Percentiles rank a stretch among this genome's conserved stretches.
Evolutionary conservation across 148 eudicot genomes (phyloP).

Genomic region (Cornus suecica): DNA sequence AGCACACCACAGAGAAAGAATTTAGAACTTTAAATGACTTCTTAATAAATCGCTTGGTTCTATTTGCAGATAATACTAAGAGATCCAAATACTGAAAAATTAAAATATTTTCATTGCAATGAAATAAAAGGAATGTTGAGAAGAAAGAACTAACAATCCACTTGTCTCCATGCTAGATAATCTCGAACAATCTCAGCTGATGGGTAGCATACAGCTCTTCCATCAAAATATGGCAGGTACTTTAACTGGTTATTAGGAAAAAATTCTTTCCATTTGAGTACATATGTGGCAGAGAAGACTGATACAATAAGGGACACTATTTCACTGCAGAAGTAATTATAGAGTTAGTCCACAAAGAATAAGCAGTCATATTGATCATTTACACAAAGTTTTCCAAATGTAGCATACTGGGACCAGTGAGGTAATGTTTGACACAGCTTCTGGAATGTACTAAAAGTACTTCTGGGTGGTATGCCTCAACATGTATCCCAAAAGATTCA

Average conservation of each 20-base stretch:
- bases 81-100: background rate
- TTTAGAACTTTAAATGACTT: background rate
- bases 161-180: conserved; percentile 96
- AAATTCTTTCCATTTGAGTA: conserved; percentile 61
- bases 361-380: background rate
- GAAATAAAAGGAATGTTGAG: background rate
- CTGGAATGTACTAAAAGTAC: background rate
- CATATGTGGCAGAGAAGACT: conserved; percentile 66
- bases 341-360: background rate
- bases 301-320: conserved; percentile 74
- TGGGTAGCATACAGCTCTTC: conserved; percentile 86
- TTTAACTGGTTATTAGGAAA: conserved; percentile 66
- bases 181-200: conserved; percentile 64
- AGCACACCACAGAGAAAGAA: background rate
- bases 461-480: background rate
- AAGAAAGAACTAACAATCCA: conserved; percentile 65
- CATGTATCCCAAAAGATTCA: background rate
- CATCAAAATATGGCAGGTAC: conserved; percentile 79
- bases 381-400: background rate
- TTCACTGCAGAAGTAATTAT: conserved; percentile 44
- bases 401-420: background rate
- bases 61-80: background rate
- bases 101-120: too few relatives aligned
- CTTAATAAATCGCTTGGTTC: background rate
- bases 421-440: background rate